phyloP scores from a whole-genome alignment of 805 yeast species.

The Yarrowia keelungensis region DNA sequence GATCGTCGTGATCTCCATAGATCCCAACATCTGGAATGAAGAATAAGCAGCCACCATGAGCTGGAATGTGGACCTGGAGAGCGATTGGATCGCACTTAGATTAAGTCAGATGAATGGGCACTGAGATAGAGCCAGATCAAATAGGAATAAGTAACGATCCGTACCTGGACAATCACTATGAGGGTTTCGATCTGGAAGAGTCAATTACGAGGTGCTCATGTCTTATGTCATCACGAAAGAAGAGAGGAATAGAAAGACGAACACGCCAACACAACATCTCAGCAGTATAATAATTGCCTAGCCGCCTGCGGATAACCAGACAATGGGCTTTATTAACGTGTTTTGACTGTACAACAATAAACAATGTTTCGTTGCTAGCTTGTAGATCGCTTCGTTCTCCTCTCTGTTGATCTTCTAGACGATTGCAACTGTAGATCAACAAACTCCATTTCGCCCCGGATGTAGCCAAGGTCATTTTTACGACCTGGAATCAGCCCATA shows the following conservation, averaged over 20 bases:
- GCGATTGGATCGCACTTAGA: background rate
- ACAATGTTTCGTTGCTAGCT: background rate
- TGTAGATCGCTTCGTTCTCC: constrained; percentile 14
- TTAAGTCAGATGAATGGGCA: background rate
- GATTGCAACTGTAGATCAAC: background rate
- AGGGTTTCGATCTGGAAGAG: background rate
- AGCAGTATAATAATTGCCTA: constrained; percentile 5
- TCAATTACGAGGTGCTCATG: too few relatives aligned
- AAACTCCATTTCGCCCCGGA: background rate
- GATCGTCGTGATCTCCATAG: constrained; percentile 18
- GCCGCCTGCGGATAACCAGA: constrained; percentile 6
- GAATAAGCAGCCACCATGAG: constrained; percentile 6
- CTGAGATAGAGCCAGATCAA: constrained; percentile 1
- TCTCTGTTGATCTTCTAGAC: constrained; percentile 2
- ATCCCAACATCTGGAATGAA: constrained; percentile 4
- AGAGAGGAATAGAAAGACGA: background rate
- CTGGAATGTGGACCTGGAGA: constrained; percentile 8
- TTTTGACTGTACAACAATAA: constrained; percentile 17
- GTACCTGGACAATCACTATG: background rate
- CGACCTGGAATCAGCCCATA: constrained; percentile 1
- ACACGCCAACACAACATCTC: background rate
- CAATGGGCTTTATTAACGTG: constrained; percentile 10
- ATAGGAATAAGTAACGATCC: background rate
- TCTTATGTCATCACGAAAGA: background rate
- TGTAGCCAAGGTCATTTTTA: background rate